phyloP scores from a whole-genome alignment of 83 land plant species.

The Picea engelmannii region DNA sequence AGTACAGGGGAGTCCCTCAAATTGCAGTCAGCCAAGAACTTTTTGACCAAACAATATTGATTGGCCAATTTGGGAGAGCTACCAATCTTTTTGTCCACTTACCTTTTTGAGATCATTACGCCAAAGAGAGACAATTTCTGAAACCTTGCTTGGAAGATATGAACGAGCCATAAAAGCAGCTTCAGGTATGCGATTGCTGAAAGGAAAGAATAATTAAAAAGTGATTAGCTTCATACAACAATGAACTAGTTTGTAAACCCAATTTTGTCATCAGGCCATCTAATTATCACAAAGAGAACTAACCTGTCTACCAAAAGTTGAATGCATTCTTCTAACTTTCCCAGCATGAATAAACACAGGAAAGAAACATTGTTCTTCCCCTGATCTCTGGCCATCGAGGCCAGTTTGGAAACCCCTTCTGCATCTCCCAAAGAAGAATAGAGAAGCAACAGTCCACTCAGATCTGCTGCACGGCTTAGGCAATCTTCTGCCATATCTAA shows the following conservation, averaged over 20 bases:
- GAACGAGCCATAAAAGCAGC: constrained; percentile 57
- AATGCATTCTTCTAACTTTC: constrained; percentile 50
- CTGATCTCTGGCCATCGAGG: constrained; percentile 29
- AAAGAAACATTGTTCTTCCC: constrained; percentile 56
- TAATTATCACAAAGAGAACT: not conserved
- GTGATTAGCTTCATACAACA: not conserved
- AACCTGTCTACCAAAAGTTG: constrained; percentile 50
- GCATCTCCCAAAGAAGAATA: constrained; percentile 51
- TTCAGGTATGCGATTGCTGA: constrained; percentile 60
- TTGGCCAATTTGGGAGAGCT: too few relatives aligned
- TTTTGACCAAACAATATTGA: too few relatives aligned
- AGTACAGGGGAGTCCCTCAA: too few relatives aligned
- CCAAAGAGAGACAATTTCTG: constrained; percentile 45
- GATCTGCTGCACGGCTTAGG: constrained; percentile 40
- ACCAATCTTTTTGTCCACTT: not conserved
- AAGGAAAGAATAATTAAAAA: not conserved
- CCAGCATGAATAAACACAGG: constrained; percentile 50
- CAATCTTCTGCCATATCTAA: constrained; percentile 57
- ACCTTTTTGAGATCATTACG: constrained; percentile 56
- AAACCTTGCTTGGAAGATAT: constrained; percentile 53
- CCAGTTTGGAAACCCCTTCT: constrained; percentile 38
- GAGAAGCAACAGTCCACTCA: constrained; percentile 47
- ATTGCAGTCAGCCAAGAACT: too few relatives aligned
- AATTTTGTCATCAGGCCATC: not conserved
- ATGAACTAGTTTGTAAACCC: too few relatives aligned